These are phyloP conservation scores for Myrica gale DNA, from an alignment of 306 rosid species.

Conservation along the genomic window DNA sequence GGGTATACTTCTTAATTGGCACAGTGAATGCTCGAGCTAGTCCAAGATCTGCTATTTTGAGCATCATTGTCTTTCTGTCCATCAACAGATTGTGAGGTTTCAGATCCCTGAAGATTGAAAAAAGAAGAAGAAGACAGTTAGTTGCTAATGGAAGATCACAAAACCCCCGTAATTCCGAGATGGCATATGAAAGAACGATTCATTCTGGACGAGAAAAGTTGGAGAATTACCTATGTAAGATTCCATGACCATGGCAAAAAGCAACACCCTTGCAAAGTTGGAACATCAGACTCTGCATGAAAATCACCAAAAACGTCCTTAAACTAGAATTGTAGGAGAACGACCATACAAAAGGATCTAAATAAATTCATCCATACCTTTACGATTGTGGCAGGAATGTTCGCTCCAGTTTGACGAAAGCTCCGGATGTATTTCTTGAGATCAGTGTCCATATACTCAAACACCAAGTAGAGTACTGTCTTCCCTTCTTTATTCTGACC, in stretches of 20 bases:
- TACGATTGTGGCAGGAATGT: slow-evolving; percentile 43
- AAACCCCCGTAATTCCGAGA: background rate
- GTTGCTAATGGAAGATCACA: background rate
- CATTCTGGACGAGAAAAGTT: background rate
- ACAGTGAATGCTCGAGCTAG: slow-evolving; percentile 89
- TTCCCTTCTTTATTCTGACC: slow-evolving; percentile 89
- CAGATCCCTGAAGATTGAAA: slow-evolving; percentile 52
- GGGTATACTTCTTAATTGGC: slow-evolving; percentile 93
- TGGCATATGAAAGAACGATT: background rate
- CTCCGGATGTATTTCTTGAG: slow-evolving; percentile 72
- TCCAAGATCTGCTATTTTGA: slow-evolving; percentile 94
- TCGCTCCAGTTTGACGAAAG: slow-evolving; percentile 62
- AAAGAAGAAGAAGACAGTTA: background rate
- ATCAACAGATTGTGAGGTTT: slow-evolving; percentile 94
- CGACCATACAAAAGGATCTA: background rate
- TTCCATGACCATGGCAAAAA: slow-evolving; percentile 95
- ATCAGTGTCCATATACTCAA: slow-evolving; percentile 92
- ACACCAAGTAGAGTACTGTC: slow-evolving; percentile 85
- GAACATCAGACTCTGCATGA: slow-evolving; percentile 71
- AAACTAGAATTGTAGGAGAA: background rate
- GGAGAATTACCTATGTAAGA: slow-evolving; percentile 65
- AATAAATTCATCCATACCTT: slow-evolving; percentile 39
- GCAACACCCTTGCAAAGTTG: slow-evolving; percentile 98
- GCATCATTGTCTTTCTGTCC: slow-evolving; percentile 79
- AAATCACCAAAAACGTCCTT: background rate